These are phyloP conservation scores for Pistacia integerrima DNA, from an alignment of 345 rosid genomes.

Conservation along the genomic window DNA sequence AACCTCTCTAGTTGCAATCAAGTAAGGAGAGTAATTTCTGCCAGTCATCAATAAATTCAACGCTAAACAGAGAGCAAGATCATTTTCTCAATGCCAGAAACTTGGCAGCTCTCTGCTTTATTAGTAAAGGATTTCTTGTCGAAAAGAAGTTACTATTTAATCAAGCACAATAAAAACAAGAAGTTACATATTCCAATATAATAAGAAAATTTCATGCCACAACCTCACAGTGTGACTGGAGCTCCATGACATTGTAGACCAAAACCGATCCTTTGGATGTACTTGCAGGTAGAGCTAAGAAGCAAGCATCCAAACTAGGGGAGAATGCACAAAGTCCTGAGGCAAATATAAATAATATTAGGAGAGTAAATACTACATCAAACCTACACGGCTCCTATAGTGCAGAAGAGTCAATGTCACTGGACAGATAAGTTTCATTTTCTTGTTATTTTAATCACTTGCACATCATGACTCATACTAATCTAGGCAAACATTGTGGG, in stretches of 20 bases:
- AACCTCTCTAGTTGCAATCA: not conserved
- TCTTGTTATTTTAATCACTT: not conserved
- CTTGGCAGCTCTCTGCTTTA: not conserved
- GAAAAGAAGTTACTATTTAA: not conserved
- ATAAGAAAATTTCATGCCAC: conserved; percentile 21
- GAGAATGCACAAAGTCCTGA: conserved; percentile 91
- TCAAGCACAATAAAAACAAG: not conserved
- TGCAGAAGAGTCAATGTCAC: not conserved
- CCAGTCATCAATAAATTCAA: conserved; percentile 7
- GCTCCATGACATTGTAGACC: conserved; percentile 82
- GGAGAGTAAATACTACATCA: not conserved
- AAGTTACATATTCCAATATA: conserved; percentile 11
- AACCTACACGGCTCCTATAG: not conserved
- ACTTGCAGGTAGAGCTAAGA: conserved; percentile 94
- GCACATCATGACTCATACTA: not conserved
- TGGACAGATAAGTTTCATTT: not conserved
- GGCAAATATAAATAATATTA: conserved; percentile 5
- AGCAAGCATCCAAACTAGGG: conserved; percentile 79
- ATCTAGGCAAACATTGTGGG: not conserved
- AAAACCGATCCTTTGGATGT: conserved; percentile 72
- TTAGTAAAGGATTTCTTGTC: not conserved
- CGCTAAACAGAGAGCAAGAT: not conserved
- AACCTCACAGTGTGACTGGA: conserved; percentile 87
- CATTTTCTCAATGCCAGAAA: not conserved
- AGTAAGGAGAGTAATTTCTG: not conserved